Evolutionary conservation across 805 yeast genomes (phyloP).

Genomic region (Candida maltosa): DNA sequence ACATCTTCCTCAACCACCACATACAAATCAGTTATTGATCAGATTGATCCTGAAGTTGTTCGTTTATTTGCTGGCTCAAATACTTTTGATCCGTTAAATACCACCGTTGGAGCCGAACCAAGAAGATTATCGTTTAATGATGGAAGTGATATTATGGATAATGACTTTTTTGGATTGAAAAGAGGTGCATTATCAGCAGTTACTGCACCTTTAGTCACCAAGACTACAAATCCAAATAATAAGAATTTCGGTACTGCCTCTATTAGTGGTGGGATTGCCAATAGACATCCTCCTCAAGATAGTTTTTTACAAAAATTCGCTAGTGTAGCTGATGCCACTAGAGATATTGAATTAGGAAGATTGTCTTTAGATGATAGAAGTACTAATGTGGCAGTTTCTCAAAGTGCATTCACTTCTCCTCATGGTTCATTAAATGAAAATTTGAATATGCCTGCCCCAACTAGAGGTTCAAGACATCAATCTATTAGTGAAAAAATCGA

Average conservation of each 20-base stretch:
- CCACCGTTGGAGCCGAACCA: conserved; percentile 6
- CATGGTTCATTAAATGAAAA: conserved; percentile 42
- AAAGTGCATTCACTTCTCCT: conserved; percentile 27
- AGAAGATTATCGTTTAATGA: conserved; percentile 42
- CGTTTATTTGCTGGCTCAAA: conserved; percentile 19
- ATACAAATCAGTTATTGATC: not conserved
- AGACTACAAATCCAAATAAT: conserved; percentile 3
- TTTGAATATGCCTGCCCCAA: conserved; percentile 32
- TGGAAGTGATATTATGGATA: conserved; percentile 40
- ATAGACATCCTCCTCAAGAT: conserved; percentile 43
- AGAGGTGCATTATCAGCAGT: conserved; percentile 46
- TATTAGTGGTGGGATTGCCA: conserved; percentile 53
- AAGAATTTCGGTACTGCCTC: conserved; percentile 58
- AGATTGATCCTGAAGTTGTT: conserved; percentile 25
- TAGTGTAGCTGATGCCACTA: conserved; percentile 64
- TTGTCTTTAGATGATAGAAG: conserved; percentile 40
- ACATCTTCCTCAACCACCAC: not conserved
- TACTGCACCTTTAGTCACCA: conserved; percentile 40
- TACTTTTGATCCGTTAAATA: conserved; percentile 8
- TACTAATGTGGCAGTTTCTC: conserved; percentile 46
- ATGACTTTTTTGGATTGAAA: conserved; percentile 43
- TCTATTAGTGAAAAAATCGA: conserved; percentile 64
- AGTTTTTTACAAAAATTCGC: conserved; percentile 62
- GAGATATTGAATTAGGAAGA: conserved; percentile 53
- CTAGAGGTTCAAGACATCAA: conserved; percentile 42